Evolutionary conservation across 2,329 filamentous ascomycete species (phyloP).

Genomic region (Niveomyces coronatus): DNA sequence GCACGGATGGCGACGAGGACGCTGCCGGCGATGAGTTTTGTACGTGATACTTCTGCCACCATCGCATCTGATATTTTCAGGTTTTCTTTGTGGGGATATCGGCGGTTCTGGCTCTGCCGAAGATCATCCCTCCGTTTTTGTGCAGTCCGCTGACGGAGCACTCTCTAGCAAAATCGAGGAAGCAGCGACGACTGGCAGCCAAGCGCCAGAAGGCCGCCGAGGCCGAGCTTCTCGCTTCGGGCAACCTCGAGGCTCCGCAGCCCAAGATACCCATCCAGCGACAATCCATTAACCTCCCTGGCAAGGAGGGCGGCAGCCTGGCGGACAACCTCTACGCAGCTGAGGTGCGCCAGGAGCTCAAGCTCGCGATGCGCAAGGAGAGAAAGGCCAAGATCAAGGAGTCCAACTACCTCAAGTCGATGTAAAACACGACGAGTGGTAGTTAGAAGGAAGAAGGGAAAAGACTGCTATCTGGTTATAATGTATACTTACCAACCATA

Average conservation of each 20-base stretch:
- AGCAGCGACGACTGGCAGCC: constrained; percentile 61
- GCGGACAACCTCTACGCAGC: constrained; percentile 37
- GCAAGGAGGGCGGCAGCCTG: constrained; percentile 30
- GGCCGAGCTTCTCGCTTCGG: constrained; percentile 49
- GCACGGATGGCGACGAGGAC: constrained; percentile 36
- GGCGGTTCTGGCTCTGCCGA: no score
- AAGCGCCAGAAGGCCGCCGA: constrained; percentile 50
- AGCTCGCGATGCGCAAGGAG: constrained; percentile 62
- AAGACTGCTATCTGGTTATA: constrained; percentile 7
- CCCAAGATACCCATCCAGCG: constrained; percentile 66
- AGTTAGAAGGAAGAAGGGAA: no score
- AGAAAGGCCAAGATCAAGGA: constrained; percentile 73
- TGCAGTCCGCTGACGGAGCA: no score
- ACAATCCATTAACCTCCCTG: constrained; percentile 66
- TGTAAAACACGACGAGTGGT: constrained; percentile 35
- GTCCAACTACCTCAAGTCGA: constrained; percentile 72
- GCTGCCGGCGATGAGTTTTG: constrained; percentile 68
- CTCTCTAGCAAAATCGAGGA: constrained; percentile 67
- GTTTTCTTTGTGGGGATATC: not conserved
- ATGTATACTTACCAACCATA: no score
- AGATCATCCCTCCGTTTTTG: no score
- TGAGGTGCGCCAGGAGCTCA: constrained; percentile 50
- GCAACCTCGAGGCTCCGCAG: constrained; percentile 54
- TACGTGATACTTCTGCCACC: constrained; percentile 39
- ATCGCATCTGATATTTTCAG: not conserved